Conservation (phyloP, 164 flowering plant genomes). For the Macadamia integrifolia region DNA sequence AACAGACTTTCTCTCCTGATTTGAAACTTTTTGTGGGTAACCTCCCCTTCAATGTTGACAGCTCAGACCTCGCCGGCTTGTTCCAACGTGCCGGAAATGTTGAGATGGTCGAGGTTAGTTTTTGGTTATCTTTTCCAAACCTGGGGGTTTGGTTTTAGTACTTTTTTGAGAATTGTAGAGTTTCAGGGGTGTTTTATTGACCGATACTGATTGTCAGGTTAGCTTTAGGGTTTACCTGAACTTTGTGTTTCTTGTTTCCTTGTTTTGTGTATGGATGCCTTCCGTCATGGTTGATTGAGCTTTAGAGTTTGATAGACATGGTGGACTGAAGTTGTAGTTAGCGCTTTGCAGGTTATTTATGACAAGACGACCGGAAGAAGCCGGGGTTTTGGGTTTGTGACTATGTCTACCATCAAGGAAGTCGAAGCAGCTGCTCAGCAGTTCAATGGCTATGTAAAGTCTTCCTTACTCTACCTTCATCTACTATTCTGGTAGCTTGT, state of each 20-base stretch:
- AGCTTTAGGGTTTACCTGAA: too few relatives aligned
- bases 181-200: background rate
- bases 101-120: slow-evolving; percentile 81
- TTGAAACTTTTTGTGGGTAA: slow-evolving; percentile 77
- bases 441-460: slow-evolving; percentile 88
- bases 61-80: slow-evolving; percentile 57
- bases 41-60: slow-evolving; percentile 63
- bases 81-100: slow-evolving; percentile 75
- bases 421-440: slow-evolving; percentile 77
- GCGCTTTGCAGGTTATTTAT: slow-evolving; percentile 70
- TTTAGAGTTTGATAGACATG: background rate
- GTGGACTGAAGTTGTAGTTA: slow-evolving; percentile 4
- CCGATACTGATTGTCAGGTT: background rate
- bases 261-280: background rate
- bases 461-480: background rate
- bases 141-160: background rate
- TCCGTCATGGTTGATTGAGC: too few relatives aligned
- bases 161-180: background rate
- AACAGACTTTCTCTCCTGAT: slow-evolving; percentile 40
- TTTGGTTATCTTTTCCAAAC: background rate
- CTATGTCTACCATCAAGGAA: slow-evolving; percentile 76
- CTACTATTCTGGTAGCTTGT: background rate
- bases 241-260: background rate
- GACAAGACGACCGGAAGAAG: slow-evolving; percentile 86
- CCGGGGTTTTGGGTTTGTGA: slow-evolving; percentile 96